phyloP scores from a whole-genome alignment of 768 basidiomycete genomes.

The Hericium rajendrae region DNA sequence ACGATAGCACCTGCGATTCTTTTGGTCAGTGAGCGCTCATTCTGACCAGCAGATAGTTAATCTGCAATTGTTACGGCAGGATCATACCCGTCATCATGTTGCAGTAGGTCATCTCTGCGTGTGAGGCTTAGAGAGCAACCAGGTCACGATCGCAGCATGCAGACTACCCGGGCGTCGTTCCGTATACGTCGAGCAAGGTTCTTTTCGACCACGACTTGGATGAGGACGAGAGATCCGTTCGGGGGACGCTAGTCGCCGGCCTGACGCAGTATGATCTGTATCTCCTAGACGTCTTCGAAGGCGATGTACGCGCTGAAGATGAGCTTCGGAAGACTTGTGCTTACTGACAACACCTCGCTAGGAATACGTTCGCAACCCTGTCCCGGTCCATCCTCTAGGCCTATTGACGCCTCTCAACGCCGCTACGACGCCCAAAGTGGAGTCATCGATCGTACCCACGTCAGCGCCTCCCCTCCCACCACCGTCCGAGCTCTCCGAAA shows the following conservation, averaged over 20 bases:
- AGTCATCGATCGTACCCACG: slow-evolving; percentile 28
- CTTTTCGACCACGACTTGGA: slow-evolving; percentile 33
- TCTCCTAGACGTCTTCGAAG: slow-evolving; percentile 78
- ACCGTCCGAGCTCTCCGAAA: slow-evolving; percentile 21
- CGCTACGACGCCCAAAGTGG: slow-evolving; percentile 7
- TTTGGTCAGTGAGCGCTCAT: slow-evolving; percentile 34
- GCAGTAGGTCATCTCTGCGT: slow-evolving; percentile 31
- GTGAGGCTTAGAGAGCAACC: not conserved
- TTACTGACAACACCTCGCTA: slow-evolving; percentile 19
- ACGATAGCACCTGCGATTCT: slow-evolving; percentile 67
- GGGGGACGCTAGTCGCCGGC: slow-evolving; percentile 73
- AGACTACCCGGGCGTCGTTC: slow-evolving; percentile 82
- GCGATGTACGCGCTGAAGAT: slow-evolving; percentile 38
- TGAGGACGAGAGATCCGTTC: slow-evolving; percentile 57
- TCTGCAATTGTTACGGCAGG: slow-evolving; percentile 28
- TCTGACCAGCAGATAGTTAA: not conserved
- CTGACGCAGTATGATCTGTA: slow-evolving; percentile 53
- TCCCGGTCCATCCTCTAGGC: slow-evolving; percentile 48
- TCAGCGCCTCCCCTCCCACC: slow-evolving; percentile 34
- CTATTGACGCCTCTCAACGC: slow-evolving; percentile 24
- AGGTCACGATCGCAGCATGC: slow-evolving; percentile 29
- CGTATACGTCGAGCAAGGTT: slow-evolving; percentile 36
- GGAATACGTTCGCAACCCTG: slow-evolving; percentile 61
- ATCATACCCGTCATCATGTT: slow-evolving; percentile 75
- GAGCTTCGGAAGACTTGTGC: not conserved